Percentiles rank a stretch among this genome's conserved stretches.
Conservation (phyloP, 2,329 filamentous ascomycete genomes). For the Ophiocordyceps robertsii region DNA sequence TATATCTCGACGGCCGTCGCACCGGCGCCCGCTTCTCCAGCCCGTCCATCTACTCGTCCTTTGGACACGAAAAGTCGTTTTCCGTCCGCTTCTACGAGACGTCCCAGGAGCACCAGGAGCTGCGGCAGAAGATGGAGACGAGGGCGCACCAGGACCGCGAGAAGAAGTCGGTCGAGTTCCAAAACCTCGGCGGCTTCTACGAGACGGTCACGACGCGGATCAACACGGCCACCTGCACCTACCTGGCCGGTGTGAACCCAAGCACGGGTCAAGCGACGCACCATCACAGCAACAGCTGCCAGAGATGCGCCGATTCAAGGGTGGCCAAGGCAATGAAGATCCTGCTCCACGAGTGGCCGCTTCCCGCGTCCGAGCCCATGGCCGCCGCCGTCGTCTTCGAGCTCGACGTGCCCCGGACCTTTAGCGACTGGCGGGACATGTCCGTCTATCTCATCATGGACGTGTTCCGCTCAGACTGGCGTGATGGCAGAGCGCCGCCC, state of each 20-base stretch:
- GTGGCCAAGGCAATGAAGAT: neutral
- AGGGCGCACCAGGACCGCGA: neutral
- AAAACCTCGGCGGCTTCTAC: neutral
- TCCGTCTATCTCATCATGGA: neutral
- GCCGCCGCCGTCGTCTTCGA: neutral
- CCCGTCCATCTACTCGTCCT: neutral
- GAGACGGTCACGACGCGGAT: neutral
- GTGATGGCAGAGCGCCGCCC: neutral
- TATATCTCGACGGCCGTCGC: neutral
- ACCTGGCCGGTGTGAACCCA: neutral
- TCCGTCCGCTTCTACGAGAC: neutral
- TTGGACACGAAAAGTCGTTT: neutral
- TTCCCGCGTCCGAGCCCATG: neutral
- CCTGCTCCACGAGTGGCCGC: neutral
- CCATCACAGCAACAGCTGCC: neutral
- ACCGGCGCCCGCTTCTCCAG: neutral
- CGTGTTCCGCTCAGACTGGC: neutral
- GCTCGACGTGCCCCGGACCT: neutral
- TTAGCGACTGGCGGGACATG: neutral
- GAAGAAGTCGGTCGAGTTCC: neutral
- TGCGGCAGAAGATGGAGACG: neutral
- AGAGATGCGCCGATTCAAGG: neutral
- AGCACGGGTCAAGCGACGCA: neutral
- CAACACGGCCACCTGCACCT: neutral
- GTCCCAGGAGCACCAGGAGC: neutral